Conservation (phyloP, 306 rosid genomes). For the Castanospermum australe region DNA sequence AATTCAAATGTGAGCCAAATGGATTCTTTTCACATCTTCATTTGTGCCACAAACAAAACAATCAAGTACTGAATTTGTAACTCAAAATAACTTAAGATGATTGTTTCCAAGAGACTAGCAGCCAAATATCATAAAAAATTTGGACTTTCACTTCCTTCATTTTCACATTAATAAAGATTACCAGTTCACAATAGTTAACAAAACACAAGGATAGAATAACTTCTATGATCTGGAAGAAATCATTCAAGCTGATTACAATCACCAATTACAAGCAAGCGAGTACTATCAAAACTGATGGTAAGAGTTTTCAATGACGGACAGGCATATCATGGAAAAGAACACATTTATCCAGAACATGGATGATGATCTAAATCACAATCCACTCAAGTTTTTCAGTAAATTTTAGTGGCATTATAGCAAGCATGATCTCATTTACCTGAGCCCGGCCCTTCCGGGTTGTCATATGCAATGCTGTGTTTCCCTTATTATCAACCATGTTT, state of each 20-base stretch:
- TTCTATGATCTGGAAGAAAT: neutral
- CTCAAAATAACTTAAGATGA: neutral
- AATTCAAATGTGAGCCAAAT: neutral
- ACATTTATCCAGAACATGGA: neutral
- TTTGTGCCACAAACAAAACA: neutral
- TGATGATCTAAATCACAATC: neutral
- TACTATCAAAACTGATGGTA: neutral
- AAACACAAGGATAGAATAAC: neutral
- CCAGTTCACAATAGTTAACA: neutral
- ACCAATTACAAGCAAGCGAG: neutral
- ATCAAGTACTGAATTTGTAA: neutral
- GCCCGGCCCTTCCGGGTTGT: slow-evolving; percentile 81
- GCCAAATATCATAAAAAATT: neutral
- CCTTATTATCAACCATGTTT: slow-evolving; percentile 77
- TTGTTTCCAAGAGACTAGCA: neutral
- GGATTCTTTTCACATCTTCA: neutral
- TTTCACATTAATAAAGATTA: neutral
- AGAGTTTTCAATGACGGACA: neutral
- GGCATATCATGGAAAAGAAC: neutral
- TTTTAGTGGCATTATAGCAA: neutral
- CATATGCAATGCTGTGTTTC: slow-evolving; percentile 83
- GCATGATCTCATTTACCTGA: slow-evolving; percentile 49
- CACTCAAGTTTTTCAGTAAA: neutral
- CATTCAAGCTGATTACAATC: neutral
- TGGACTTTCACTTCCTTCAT: neutral